Conservation (phyloP, 352 stramenopile species). For the Phytophthora fragariae region DNA sequence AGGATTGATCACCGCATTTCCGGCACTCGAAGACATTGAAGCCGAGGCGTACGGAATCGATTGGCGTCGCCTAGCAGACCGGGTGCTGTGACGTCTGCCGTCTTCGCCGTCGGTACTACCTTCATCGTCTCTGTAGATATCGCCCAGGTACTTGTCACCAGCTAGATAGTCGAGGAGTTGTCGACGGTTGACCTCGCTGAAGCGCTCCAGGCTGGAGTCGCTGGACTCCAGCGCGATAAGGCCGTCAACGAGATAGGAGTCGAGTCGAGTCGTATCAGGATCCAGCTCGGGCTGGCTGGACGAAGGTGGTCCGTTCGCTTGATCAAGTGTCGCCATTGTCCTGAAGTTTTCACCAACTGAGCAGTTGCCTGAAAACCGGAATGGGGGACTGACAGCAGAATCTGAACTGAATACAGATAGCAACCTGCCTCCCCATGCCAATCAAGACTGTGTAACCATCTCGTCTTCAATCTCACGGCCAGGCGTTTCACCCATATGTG, state of each 20-base stretch:
- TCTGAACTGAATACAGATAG: slow-evolving; percentile 23
- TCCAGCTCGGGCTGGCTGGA: not conserved
- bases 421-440: not conserved
- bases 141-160: slow-evolving; percentile 61
- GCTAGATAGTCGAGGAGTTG: slow-evolving; percentile 74
- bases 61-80: slow-evolving; percentile 40
- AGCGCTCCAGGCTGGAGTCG: slow-evolving; percentile 10
- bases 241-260: slow-evolving; percentile 58
- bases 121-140: slow-evolving; percentile 59
- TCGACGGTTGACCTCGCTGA: slow-evolving; percentile 48
- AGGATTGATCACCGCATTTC: slow-evolving; percentile 54
- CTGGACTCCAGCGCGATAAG: slow-evolving; percentile 45
- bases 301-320: not conserved
- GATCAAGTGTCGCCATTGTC: slow-evolving; percentile 17
- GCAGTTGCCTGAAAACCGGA: too few relatives aligned
- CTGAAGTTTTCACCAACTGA: not conserved
- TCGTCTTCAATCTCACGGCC: slow-evolving; percentile 16
- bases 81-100: not conserved
- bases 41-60: slow-evolving; percentile 30
- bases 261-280: not conserved
- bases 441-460: not conserved
- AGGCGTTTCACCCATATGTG: not conserved
- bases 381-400: slow-evolving; percentile 15
- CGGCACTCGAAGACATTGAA: slow-evolving; percentile 31
- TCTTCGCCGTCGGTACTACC: slow-evolving; percentile 27